phyloP scores from a whole-genome alignment of 352 stramenopile genomes.

The Peronosclerospora sorghi region DNA sequence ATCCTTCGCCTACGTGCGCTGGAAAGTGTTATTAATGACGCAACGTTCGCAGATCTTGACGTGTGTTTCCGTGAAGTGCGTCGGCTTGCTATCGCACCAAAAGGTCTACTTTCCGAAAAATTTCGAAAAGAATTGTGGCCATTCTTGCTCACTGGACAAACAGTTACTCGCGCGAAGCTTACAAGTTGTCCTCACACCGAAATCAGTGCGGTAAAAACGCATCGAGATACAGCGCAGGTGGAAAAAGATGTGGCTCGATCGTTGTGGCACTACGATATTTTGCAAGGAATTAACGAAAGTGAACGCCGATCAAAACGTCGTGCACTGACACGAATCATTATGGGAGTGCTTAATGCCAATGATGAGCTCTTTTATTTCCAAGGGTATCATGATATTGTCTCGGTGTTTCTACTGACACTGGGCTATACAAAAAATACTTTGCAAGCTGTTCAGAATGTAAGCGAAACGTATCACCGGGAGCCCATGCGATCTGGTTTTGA shows the following conservation, averaged over 20 bases:
- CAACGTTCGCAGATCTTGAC: slow-evolving; percentile 15
- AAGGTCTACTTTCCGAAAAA: slow-evolving; percentile 45
- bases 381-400: slow-evolving; percentile 91
- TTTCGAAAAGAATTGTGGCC: slow-evolving; percentile 56
- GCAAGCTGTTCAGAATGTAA: slow-evolving; percentile 60
- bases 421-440: slow-evolving; percentile 58
- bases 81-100: slow-evolving; percentile 40
- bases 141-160: slow-evolving; percentile 26
- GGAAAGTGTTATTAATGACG: not conserved
- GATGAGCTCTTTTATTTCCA: slow-evolving; percentile 73
- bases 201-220: slow-evolving; percentile 4
- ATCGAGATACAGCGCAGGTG: slow-evolving; percentile 61
- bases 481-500: slow-evolving; percentile 81
- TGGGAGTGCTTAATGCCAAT: slow-evolving; percentile 34
- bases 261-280: slow-evolving; percentile 70
- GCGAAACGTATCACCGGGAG: slow-evolving; percentile 84
- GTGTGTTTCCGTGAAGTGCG: slow-evolving; percentile 41
- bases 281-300: slow-evolving; percentile 45
- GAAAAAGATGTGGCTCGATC: slow-evolving; percentile 83
- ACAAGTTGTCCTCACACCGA: slow-evolving; percentile 6
- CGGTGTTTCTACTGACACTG: slow-evolving; percentile 70
- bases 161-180: not conserved
- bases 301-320: slow-evolving; percentile 49
- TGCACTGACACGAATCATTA: slow-evolving; percentile 52
- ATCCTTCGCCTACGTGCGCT: slow-evolving; percentile 20